phyloP scores from a whole-genome alignment of 1,139 yeast genomes.

The Pichia sp. region DNA sequence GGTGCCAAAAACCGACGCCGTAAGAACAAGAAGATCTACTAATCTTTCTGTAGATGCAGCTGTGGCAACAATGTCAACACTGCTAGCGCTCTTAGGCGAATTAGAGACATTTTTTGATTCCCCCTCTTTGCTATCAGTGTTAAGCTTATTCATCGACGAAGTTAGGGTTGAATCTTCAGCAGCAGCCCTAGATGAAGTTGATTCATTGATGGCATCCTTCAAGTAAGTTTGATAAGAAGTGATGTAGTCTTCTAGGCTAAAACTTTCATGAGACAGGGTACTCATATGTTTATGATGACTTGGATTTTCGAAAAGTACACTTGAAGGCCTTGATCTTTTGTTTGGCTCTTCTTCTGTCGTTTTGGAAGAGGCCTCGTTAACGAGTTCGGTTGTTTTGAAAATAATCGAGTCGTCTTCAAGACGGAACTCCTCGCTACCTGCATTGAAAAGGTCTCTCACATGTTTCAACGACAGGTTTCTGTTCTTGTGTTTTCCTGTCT shows the following conservation, averaged over 20 bases:
- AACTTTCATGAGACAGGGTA: constrained; percentile 31
- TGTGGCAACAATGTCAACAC: constrained; percentile 32
- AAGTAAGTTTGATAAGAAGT: constrained; percentile 24
- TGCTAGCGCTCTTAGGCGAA: constrained; percentile 11
- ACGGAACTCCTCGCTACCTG: constrained; percentile 51
- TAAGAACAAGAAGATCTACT: constrained; percentile 58
- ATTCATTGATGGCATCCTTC: constrained; percentile 17
- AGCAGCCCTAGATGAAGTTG: background rate
- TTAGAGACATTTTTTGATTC: background rate
- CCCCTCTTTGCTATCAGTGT: background rate
- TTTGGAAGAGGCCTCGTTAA: background rate
- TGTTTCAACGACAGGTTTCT: constrained; percentile 46
- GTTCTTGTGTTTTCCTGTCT: constrained; percentile 27
- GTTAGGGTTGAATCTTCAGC: background rate
- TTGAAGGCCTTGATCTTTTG: constrained; percentile 30
- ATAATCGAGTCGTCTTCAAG: constrained; percentile 47
- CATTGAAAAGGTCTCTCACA: constrained; percentile 57
- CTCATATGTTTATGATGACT: constrained; percentile 31
- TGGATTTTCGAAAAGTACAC: constrained; percentile 30
- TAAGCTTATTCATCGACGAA: background rate
- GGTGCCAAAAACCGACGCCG: constrained; percentile 54
- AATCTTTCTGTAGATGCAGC: constrained; percentile 59
- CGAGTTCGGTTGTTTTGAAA: constrained; percentile 40
- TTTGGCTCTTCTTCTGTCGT: constrained; percentile 29
- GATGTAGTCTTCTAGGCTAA: constrained; percentile 31